Evolutionary conservation across 2,329 filamentous ascomycete species (phyloP).

Genomic region (Scolecobasidium constrictum): DNA sequence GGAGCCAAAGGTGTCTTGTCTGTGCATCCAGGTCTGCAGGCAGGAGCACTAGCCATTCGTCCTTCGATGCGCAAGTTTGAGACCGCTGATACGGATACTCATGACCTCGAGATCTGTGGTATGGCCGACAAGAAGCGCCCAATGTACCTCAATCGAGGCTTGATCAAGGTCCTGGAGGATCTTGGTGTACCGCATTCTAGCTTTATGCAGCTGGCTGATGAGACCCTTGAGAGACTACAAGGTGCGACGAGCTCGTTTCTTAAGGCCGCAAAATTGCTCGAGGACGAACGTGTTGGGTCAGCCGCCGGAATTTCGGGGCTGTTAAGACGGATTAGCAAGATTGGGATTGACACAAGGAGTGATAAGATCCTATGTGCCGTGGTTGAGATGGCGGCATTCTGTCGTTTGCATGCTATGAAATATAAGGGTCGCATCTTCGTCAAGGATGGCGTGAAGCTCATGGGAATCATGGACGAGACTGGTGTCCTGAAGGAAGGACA

Average conservation of each 20-base stretch:
- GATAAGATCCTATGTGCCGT: constrained; percentile 61
- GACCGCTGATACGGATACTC: constrained; percentile 32
- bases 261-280: constrained; percentile 58
- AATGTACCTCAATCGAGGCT: constrained; percentile 63
- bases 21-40: constrained; percentile 50
- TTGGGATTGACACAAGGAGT: constrained; percentile 53
- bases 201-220: constrained; percentile 54
- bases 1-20: constrained; percentile 75
- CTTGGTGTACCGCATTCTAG: constrained; percentile 47
- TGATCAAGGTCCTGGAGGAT: constrained; percentile 82
- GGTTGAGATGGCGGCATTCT: constrained; percentile 60
- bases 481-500: constrained; percentile 54
- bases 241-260: constrained; percentile 44
- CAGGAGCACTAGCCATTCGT: constrained; percentile 50
- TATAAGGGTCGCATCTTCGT: constrained; percentile 69
- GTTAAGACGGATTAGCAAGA: constrained; percentile 45
- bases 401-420: constrained; percentile 63
- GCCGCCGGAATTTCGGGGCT: constrained; percentile 50
- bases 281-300: constrained; percentile 49
- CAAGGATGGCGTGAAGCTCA: constrained; percentile 59
- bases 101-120: constrained; percentile 63
- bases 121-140: constrained; percentile 55
- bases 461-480: constrained; percentile 78
- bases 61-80: constrained; percentile 73
- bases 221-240: constrained; percentile 50